Conservation (phyloP, 306 rosid species). For the Sindora glabra region DNA sequence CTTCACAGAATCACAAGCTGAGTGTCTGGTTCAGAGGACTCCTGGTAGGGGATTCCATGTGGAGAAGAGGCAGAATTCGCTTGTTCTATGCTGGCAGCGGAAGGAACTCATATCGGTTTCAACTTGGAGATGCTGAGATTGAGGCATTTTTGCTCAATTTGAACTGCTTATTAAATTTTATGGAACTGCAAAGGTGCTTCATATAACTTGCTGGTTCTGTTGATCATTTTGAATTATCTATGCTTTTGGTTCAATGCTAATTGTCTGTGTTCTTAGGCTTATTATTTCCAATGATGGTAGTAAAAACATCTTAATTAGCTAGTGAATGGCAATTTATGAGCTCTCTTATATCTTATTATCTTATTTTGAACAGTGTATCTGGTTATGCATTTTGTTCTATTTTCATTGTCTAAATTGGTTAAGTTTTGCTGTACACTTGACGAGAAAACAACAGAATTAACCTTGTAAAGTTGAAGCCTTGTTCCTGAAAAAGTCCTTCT, state of each 20-base stretch:
- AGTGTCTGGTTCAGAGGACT: conserved; percentile 64
- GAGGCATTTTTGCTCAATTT: conserved; percentile 23
- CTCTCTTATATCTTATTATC: conserved; percentile 21
- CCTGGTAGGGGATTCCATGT: conserved; percentile 68
- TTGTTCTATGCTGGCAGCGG: conserved; percentile 74
- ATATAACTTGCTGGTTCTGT: conserved; percentile 29
- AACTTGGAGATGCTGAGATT: conserved; percentile 68
- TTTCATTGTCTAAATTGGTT: conserved; percentile 7
- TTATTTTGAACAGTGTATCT: conserved; percentile 13
- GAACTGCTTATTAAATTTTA: conserved; percentile 26
- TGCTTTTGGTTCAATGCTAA: conserved; percentile 45
- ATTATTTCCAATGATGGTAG: conserved; percentile 47
- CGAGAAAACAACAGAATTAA: conserved; percentile 9
- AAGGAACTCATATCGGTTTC: conserved; percentile 73
- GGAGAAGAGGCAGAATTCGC: conserved; percentile 67
- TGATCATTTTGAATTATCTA: conserved; percentile 30
- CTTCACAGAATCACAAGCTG: conserved; percentile 60
- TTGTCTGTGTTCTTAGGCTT: conserved; percentile 61
- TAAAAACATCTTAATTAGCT: conserved; percentile 36
- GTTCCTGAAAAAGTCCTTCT: conserved; percentile 9
- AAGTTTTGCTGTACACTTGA: conserved; percentile 14
- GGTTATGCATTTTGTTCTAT: conserved; percentile 17
- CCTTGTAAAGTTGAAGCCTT: background rate
- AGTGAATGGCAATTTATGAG: conserved; percentile 52
- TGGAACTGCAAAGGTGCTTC: conserved; percentile 45